Percentiles rank a stretch among this genome's conserved stretches.
Evolutionary conservation across 108 stramenopile genomes (phyloP).

Genomic region (Skeletonema tropicum): DNA sequence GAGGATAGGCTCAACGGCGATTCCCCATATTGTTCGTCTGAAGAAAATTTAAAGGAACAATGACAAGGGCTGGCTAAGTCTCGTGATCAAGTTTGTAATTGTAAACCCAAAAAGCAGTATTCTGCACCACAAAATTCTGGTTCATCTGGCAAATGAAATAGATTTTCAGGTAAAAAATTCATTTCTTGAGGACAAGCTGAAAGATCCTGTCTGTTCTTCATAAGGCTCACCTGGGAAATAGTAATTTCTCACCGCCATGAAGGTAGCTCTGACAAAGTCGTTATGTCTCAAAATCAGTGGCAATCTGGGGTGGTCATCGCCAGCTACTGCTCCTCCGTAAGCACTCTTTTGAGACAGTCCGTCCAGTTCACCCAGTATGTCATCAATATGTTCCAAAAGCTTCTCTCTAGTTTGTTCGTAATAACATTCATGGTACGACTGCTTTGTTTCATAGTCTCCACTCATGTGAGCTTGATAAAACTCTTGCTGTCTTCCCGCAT

Average conservation of each 20-base stretch:
- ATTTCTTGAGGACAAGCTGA: conserved; percentile 5
- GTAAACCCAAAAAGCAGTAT: conserved; percentile 1
- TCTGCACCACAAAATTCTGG: not conserved
- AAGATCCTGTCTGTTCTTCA: not conserved
- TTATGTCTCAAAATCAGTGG: conserved; percentile 58
- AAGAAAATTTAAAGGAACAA: not conserved
- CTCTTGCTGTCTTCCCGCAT: conserved; percentile 23
- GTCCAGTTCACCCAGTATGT: conserved; percentile 41
- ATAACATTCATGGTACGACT: conserved; percentile 53
- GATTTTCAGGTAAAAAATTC: conserved; percentile 1
- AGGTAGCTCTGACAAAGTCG: conserved; percentile 49
- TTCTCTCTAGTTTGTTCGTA: conserved; percentile 34
- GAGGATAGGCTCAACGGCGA: not conserved
- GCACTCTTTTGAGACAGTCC: conserved; percentile 33
- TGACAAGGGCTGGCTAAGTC: not conserved
- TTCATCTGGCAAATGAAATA: conserved; percentile 5
- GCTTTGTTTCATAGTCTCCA: conserved; percentile 55
- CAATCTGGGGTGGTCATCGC: conserved; percentile 44
- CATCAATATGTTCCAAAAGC: conserved; percentile 50
- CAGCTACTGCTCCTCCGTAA: conserved; percentile 30
- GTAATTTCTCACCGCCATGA: conserved; percentile 39
- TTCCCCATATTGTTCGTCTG: not conserved
- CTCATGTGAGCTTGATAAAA: conserved; percentile 58
- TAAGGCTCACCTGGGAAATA: not conserved
- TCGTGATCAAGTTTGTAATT: not conserved